These are phyloP conservation scores for Colletotrichum siamense DNA, from an alignment of 2,329 filamentous ascomycete genomes.

Conservation along the genomic window DNA sequence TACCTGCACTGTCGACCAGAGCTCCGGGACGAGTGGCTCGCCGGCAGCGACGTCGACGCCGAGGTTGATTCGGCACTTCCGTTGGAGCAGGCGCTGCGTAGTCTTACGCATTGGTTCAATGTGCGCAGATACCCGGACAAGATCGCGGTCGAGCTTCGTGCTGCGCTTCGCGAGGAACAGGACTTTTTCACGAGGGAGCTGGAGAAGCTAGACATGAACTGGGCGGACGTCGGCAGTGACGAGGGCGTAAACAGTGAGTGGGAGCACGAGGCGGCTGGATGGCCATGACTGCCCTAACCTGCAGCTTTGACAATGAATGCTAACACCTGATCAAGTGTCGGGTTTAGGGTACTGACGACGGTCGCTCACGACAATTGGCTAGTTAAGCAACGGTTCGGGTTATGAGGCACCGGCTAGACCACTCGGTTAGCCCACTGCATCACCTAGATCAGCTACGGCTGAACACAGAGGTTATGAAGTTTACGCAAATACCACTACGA, in stretches of 20 bases:
- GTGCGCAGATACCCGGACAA: constrained; percentile 80
- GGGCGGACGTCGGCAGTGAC: constrained; percentile 44
- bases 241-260: constrained; percentile 32
- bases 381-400: not conserved
- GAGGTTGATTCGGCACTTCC: constrained; percentile 94
- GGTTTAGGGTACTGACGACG: constrained; percentile 13
- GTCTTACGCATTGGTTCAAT: constrained; percentile 95
- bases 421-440: not conserved
- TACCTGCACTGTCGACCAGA: constrained; percentile 94
- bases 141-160: constrained; percentile 66
- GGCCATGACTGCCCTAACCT: constrained; percentile 7
- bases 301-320: not conserved
- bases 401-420: not conserved
- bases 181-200: constrained; percentile 83
- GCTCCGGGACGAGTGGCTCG: constrained; percentile 92
- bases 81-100: constrained; percentile 87
- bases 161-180: constrained; percentile 72
- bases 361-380: not conserved
- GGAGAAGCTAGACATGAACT: constrained; percentile 69
- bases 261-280: constrained; percentile 24
- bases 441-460: not conserved
- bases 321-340: constrained; percentile 15
- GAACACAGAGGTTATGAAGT: not conserved
- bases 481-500: not conserved
- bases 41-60: constrained; percentile 87